Percentiles rank a stretch among this genome's conserved stretches.
Conservation (phyloP, 192 early-diverging fungal genomes). For the Rhizophagus clarus region DNA sequence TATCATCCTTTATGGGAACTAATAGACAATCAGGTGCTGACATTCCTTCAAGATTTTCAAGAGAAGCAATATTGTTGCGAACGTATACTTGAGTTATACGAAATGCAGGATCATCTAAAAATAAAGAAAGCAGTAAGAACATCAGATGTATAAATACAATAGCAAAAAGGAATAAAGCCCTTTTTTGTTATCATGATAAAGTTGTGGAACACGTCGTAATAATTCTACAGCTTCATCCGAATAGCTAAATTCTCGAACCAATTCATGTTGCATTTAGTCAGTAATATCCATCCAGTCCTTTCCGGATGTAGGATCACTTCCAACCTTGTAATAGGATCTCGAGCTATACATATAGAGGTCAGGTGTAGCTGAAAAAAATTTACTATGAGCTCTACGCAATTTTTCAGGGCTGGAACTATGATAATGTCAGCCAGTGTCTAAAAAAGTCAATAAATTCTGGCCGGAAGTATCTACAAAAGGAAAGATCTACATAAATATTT, state of each 20-base stretch:
- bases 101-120: conserved; percentile 12
- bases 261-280: conserved; percentile 13
- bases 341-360: no score
- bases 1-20: not conserved
- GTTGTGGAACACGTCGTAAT: conserved; percentile 24
- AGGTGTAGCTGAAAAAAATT: no score
- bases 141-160: not conserved
- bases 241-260: conserved; percentile 26
- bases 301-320: conserved; percentile 9
- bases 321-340: no score
- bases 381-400: no score
- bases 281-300: conserved; percentile 29
- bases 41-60: conserved; percentile 26
- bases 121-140: not conserved
- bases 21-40: conserved; percentile 11
- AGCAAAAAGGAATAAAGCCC: not conserved
- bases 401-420: no score
- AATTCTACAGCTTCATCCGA: conserved; percentile 22
- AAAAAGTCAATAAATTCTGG: no score
- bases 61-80: conserved; percentile 19
- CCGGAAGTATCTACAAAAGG: no score
- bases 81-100: conserved; percentile 17
- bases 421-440: no score
- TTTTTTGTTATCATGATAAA: conserved; percentile 3
- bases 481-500: no score